Evolutionary conservation across 2,329 filamentous ascomycete species (phyloP).

Genomic region (Ophiostoma pallidulum): DNA sequence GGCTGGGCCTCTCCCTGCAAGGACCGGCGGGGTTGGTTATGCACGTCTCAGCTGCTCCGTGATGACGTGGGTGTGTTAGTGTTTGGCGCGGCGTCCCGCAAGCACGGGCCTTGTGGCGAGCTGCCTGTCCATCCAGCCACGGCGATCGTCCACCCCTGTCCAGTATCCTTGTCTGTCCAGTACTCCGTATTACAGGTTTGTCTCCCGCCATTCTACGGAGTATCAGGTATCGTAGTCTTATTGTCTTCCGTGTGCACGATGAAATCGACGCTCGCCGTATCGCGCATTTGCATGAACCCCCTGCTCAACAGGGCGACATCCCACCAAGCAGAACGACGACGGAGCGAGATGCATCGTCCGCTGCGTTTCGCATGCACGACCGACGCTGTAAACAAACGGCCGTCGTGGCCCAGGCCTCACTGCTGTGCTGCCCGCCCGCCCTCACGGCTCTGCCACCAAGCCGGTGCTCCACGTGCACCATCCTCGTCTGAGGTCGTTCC

Average conservation of each 20-base stretch:
- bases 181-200: too few species aligned
- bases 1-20: background rate
- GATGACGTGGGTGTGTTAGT: conserved; percentile 9
- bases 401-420: background rate
- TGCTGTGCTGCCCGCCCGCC: background rate
- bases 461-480: background rate
- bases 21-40: background rate
- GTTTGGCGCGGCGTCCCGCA: too few species aligned
- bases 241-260: too few species aligned
- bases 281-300: background rate
- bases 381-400: background rate
- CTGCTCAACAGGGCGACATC: too few species aligned
- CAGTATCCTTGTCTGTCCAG: too few species aligned
- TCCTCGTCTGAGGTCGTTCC: background rate
- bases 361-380: too few species aligned
- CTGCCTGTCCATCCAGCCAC: too few species aligned
- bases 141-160: too few species aligned
- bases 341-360: too few species aligned
- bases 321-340: too few species aligned
- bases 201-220: too few species aligned
- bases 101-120: background rate
- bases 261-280: background rate
- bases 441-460: background rate
- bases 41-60: conserved; percentile 1
- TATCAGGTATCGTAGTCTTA: too few species aligned